A percentile compares a stretch with the other conserved stretches of the same genome.
phyloP scores from a whole-genome alignment of 1,284 basidiomycete genomes.

The Sporisorium sorghi region DNA sequence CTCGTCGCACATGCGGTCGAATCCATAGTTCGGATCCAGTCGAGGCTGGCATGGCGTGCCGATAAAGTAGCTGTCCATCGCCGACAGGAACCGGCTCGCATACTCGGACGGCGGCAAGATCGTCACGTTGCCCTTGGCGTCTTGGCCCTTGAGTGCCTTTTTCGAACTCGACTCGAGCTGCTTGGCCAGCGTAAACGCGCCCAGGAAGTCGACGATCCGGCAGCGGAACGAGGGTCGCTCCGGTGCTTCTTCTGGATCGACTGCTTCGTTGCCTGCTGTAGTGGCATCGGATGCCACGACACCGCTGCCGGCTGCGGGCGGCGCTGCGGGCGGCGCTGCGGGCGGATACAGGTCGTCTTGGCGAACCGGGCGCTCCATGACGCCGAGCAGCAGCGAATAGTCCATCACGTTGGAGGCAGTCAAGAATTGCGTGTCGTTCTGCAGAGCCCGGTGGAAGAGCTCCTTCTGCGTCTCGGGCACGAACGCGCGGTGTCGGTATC shows the following conservation, averaged over 20 bases:
- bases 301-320: constrained; percentile 6
- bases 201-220: constrained; percentile 62
- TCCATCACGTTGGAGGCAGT: constrained; percentile 64
- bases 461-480: constrained; percentile 57
- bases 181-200: constrained; percentile 63
- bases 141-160: constrained; percentile 58
- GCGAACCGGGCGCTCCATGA: constrained; percentile 46
- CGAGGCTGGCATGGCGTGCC: constrained; percentile 49
- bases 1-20: constrained; percentile 41
- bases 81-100: constrained; percentile 52
- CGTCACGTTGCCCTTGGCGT: constrained; percentile 61
- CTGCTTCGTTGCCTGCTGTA: constrained; percentile 1
- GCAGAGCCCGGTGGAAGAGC: constrained; percentile 51
- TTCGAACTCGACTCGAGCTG: constrained; percentile 60
- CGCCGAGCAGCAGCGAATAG: constrained; percentile 64
- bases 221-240: constrained; percentile 47
- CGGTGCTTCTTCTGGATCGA: constrained; percentile 12
- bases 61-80: constrained; percentile 59
- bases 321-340: constrained; percentile 27
- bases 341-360: constrained; percentile 44
- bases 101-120: constrained; percentile 62
- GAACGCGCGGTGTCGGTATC: constrained; percentile 49
- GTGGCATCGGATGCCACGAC: neutral
- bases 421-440: constrained; percentile 61
- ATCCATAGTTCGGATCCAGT: constrained; percentile 34